phyloP scores from a whole-genome alignment of 2,329 filamentous ascomycete genomes.

The Graphium sp. region DNA sequence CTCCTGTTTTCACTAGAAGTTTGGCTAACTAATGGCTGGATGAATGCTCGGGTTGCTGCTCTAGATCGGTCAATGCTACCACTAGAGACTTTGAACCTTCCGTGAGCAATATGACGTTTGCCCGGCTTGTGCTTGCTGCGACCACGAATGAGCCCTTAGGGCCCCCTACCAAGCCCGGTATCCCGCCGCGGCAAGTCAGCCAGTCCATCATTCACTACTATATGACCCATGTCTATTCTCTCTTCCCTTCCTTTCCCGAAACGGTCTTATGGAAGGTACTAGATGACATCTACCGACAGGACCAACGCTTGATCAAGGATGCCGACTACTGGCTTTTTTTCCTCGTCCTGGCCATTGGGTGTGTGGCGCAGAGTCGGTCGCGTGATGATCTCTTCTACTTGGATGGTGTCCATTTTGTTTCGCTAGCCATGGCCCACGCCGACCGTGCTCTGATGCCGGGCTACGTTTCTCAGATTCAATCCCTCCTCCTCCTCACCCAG shows the following conservation, averaged over 20 bases:
- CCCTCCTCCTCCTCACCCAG: conserved; percentile 68
- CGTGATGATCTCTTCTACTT: conserved; percentile 47
- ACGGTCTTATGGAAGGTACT: conserved; percentile 61
- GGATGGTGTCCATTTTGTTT: conserved; percentile 37
- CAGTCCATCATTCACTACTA: conserved; percentile 65
- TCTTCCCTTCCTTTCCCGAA: conserved; percentile 74
- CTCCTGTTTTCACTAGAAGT: too few relatives aligned
- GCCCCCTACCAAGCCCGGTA: conserved; percentile 34
- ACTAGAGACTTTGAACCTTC: conserved; percentile 87
- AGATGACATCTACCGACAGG: conserved; percentile 64
- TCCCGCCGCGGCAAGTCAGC: conserved; percentile 57
- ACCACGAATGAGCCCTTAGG: conserved; percentile 59
- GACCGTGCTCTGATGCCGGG: conserved; percentile 76
- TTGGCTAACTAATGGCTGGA: conserved; percentile 6
- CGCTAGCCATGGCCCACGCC: conserved; percentile 55
- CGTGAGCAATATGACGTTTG: conserved; percentile 80
- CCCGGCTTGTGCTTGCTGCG: conserved; percentile 71
- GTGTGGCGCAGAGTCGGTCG: conserved; percentile 53
- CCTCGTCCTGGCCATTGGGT: conserved; percentile 77
- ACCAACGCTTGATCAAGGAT: conserved; percentile 41
- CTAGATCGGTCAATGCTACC: conserved; percentile 81
- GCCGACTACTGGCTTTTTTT: conserved; percentile 77
- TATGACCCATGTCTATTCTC: conserved; percentile 61
- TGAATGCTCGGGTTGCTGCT: neutral
- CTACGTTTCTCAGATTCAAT: conserved; percentile 72